phyloP scores from a whole-genome alignment of 1,284 basidiomycete genomes.

The Ceratobasidium sp. region DNA sequence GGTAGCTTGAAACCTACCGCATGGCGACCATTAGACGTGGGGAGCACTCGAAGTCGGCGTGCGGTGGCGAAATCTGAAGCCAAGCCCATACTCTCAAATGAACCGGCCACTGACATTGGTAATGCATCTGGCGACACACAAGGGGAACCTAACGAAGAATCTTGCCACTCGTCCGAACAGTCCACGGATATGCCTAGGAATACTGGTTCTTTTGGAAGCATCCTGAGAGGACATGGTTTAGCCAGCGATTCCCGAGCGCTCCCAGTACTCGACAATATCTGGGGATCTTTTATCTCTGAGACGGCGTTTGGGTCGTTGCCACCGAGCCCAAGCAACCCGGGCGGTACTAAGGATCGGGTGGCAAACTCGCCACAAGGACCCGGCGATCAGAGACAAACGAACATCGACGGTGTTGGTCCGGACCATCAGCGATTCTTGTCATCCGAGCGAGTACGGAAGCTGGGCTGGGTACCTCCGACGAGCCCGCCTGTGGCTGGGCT shows the following conservation, averaged over 20 bases:
- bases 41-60: too few species aligned
- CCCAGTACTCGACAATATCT: conserved; percentile 37
- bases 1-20: not conserved
- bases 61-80: too few species aligned
- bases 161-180: not conserved
- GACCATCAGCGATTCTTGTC: not conserved
- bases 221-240: conserved; percentile 12
- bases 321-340: conserved; percentile 3
- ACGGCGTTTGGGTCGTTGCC: conserved; percentile 37
- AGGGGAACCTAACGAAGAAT: too few species aligned
- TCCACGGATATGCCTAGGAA: not conserved
- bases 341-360: not conserved
- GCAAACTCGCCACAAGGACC: not conserved
- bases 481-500: conserved; percentile 1
- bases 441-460: not conserved
- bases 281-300: conserved; percentile 41
- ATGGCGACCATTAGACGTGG: not conserved
- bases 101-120: too few species aligned
- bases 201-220: not conserved
- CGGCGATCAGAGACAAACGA: not conserved
- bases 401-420: not conserved
- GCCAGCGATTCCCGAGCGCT: conserved; percentile 31
- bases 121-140: too few species aligned
- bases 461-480: not conserved
- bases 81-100: too few species aligned